phyloP scores from a whole-genome alignment of 1,284 basidiomycete genomes.

The Irpex sp. region DNA sequence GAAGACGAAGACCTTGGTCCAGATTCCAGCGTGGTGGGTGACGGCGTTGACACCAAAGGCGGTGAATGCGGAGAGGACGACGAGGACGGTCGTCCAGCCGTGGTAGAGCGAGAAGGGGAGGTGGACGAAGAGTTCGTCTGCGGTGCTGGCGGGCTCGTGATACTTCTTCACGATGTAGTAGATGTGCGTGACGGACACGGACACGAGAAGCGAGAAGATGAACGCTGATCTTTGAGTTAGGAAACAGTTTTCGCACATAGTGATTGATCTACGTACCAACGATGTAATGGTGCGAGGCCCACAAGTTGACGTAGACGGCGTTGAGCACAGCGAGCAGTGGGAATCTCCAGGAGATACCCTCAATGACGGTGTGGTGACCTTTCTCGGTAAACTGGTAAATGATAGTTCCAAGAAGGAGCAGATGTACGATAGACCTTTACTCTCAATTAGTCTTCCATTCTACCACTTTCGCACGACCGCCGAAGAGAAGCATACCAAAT shows the following conservation, averaged over 20 bases:
- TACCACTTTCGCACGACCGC: conserved; percentile 15
- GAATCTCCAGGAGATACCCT: conserved; percentile 86
- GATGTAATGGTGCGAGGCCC: conserved; percentile 68
- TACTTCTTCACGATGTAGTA: conserved; percentile 90
- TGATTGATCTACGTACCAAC: conserved; percentile 38
- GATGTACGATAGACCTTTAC: conserved; percentile 73
- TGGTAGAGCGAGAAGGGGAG: conserved; percentile 92
- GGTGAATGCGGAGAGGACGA: conserved; percentile 84
- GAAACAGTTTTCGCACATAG: neutral
- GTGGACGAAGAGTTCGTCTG: conserved; percentile 79
- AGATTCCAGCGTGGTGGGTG: conserved; percentile 66
- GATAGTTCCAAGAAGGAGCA: conserved; percentile 82
- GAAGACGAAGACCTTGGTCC: conserved; percentile 94
- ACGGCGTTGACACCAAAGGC: conserved; percentile 82
- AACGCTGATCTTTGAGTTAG: conserved; percentile 48
- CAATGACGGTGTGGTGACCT: conserved; percentile 81
- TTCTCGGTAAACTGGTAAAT: conserved; percentile 83
- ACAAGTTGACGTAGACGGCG: conserved; percentile 80
- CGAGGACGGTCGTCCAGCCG: conserved; percentile 91
- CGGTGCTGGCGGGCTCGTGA: conserved; percentile 56
- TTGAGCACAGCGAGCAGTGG: conserved; percentile 82
- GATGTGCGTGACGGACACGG: conserved; percentile 80
- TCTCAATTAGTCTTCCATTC: neutral
- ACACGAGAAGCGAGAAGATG: conserved; percentile 80
- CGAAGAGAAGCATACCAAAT: conserved; percentile 52